Evolutionary conservation across 2,329 filamentous ascomycete species (phyloP), one percentile per base, ranked within the genome.

Genomic region (Chaetoscypha palmicola): DNA sequence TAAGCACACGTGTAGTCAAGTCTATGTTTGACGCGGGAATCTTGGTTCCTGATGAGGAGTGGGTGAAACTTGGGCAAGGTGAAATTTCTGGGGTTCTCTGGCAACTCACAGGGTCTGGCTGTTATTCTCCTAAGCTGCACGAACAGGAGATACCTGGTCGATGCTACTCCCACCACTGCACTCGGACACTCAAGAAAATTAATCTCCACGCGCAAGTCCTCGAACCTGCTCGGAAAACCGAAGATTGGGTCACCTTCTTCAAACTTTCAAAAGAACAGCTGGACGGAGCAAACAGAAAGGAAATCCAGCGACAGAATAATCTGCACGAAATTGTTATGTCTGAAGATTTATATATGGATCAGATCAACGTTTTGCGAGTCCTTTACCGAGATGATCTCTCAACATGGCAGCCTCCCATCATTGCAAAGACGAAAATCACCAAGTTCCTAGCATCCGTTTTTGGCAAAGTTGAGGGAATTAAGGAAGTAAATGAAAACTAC

Each of bases 141-240:
- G 55, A 63, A 45, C 47, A 63, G 41, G 76, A 81, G 47, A 76
- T 79, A 8, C 70, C 76, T 23, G 86, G 86, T 12, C 77, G 91
- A 49, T 98, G 92, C 64, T 98, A 98, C 66, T 88, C 91, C 2
- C 77, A 91, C 62, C 88, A 95, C 64, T 98, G 92, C 64, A 92
- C 91, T 61, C 76, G 92, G 40, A 98, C 91, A 1, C 65, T 97
- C 53, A 95, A 92, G 67, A 97, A 96, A 69, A 86, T 95, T 52
- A 94, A 95, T 55, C 67, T 97, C 24, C 82, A 87, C 48, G 77
- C 84, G 19, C 76, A 90, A 50, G 70, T 78, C 58, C 72, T 83
- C 31, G 82, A 84, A 47, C 79, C 84, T 20, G 74, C 79, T 39
- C 83, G 83, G 56, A 76, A 77, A 8, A 53, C 57, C 5, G 80